These are phyloP conservation scores for Umbelopsis isabellina DNA, from an alignment of 192 early-diverging fungal genomes.

Conservation along the genomic window DNA sequence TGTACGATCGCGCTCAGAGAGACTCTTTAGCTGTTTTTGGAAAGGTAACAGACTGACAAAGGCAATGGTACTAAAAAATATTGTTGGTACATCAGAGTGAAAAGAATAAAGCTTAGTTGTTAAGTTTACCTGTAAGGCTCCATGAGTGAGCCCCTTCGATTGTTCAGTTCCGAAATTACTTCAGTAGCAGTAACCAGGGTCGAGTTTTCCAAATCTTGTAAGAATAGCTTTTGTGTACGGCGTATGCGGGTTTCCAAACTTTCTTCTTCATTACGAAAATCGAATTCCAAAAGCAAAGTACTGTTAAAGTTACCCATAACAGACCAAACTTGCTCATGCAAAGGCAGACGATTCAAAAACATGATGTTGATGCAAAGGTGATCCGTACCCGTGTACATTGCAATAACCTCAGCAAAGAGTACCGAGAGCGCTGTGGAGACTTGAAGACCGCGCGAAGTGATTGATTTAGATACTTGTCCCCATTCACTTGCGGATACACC, in stretches of 20 bases:
- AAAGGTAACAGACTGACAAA: background rate
- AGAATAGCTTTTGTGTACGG: background rate
- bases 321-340: conserved; percentile 5
- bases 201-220: background rate
- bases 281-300: background rate
- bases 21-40: background rate
- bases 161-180: background rate
- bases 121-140: background rate
- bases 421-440: background rate
- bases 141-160: background rate
- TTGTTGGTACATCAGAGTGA: background rate
- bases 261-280: background rate
- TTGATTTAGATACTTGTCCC: background rate
- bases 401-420: background rate
- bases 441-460: background rate
- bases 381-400: background rate
- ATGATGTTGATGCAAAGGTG: background rate
- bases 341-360: background rate
- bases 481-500: background rate
- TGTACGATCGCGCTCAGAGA: background rate
- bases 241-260: background rate
- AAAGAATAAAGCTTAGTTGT: background rate
- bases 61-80: background rate
- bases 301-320: background rate
- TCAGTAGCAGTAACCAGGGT: background rate